Evolutionary conservation across 106 monocot genomes (phyloP), one percentile per base, ranked within the genome.

Genomic region (Dioscorea alata): DNA sequence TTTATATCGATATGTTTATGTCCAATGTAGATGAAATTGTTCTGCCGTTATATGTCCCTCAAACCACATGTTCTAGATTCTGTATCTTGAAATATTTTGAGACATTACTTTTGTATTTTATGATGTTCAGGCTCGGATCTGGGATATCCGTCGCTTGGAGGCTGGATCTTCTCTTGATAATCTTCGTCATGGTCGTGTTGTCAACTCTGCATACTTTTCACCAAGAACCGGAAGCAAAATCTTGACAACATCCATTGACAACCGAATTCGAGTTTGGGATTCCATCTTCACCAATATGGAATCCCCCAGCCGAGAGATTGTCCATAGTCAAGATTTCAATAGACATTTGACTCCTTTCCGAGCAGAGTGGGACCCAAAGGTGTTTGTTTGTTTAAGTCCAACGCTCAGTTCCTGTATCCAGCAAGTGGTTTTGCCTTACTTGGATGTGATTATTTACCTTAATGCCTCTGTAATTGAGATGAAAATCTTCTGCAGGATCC

Each of bases 311-410:
- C 76, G 92, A 84, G 92, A 96, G 68, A 92, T 96, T 48, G 84
- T 92, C 34, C 96, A 92, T 68, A 96, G 96, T 59, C 91, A 96
- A 77, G 91, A 96, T 81, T 96, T 92, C 74, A 92, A 89, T 61
- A 73, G 96, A 19, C 92, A 96, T 63, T 67, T 92, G 73, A 96
- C 96, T 76, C 86, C 91, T 64, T 96, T 96, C 63, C 76, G 78
- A 68, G 96, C 91, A 21, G 92, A 96, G 75, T 96, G 96, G 96
- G 96, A 96, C 65, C 96, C 96, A 65, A 96, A 96, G 86, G 95
- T 95, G 61, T n/a, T 68, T 23, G 42, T 42, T 5, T 42, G 6
- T 6, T 42, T 42, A 10, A 42, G 6, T 42, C 5, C 5, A 42
- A 6, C 6, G 42, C 42, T 42, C 42, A 42, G 42, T 42, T 42